Evolutionary conservation across 352 stramenopile species (phyloP).

Genomic region (Globisporangium polare): DNA sequence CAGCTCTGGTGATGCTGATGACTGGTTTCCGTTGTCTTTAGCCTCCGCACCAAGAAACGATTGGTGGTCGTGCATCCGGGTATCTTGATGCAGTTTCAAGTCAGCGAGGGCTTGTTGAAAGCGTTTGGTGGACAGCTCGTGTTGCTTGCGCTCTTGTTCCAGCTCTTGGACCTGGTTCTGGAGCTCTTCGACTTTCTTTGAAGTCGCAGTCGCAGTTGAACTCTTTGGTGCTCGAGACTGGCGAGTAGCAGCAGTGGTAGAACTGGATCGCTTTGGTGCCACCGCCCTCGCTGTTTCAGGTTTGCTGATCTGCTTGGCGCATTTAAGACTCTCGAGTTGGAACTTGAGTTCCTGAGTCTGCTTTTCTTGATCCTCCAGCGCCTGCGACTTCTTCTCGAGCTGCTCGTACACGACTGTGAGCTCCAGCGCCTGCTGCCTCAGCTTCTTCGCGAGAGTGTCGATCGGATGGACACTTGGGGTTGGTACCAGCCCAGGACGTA

Average conservation of each 20-base stretch:
- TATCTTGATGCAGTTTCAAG: conserved; percentile 32
- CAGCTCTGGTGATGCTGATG: neutral
- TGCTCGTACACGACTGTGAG: conserved; percentile 70
- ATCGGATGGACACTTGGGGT: conserved; percentile 38
- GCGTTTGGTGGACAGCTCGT: conserved; percentile 28
- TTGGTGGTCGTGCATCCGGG: conserved; percentile 2
- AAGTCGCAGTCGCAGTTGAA: conserved; percentile 6
- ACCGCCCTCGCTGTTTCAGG: neutral
- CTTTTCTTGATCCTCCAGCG: conserved; percentile 31
- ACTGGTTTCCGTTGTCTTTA: neutral
- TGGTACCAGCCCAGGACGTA: neutral
- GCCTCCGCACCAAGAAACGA: neutral
- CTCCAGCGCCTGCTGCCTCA: conserved; percentile 64
- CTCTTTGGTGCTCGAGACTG: neutral
- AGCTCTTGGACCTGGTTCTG: conserved; percentile 37
- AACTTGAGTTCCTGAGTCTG: conserved; percentile 41
- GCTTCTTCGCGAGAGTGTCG: conserved; percentile 68
- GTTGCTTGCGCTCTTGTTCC: conserved; percentile 37
- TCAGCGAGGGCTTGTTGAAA: conserved; percentile 37
- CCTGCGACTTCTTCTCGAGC: conserved; percentile 50
- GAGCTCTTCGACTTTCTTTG: conserved; percentile 26
- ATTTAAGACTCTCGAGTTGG: conserved; percentile 38
- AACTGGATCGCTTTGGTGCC: neutral
- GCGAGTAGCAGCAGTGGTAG: neutral
- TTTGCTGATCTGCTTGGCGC: conserved; percentile 12